Conservation (phyloP, 192 early-diverging fungal genomes). For the Irineochytrium annulatum region DNA sequence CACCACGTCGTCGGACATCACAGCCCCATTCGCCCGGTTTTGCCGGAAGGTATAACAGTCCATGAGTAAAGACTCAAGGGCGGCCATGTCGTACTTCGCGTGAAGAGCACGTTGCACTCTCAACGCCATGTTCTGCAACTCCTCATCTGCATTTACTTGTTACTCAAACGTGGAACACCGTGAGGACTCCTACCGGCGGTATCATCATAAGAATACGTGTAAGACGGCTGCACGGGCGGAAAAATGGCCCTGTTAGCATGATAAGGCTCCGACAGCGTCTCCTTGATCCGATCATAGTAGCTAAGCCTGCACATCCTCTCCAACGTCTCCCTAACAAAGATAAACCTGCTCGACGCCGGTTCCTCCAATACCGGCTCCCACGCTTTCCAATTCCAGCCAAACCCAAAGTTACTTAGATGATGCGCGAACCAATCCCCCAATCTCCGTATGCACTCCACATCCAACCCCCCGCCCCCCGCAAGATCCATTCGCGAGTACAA, state of each 20-base stretch:
- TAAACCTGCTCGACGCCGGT: conserved; percentile 27
- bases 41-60: too few species aligned
- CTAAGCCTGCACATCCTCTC: conserved; percentile 80
- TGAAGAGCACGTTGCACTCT: conserved; percentile 16
- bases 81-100: conserved; percentile 12
- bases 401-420: conserved; percentile 91
- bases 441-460: conserved; percentile 80
- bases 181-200: background rate
- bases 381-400: conserved; percentile 81
- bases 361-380: conserved; percentile 36
- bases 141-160: conserved; percentile 17
- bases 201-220: conserved; percentile 46
- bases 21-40: background rate
- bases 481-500: conserved; percentile 60
- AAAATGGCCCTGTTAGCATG: conserved; percentile 40
- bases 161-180: background rate
- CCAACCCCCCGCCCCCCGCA: conserved; percentile 51
- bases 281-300: conserved; percentile 85
- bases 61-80: conserved; percentile 17
- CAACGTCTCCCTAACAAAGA: conserved; percentile 84
- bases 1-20: conserved; percentile 12
- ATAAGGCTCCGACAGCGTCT: conserved; percentile 68
- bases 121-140: conserved; percentile 17
- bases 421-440: conserved; percentile 86
- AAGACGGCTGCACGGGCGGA: conserved; percentile 61